These are phyloP conservation scores for Tetradesmus obliquus DNA, from an alignment of 139 green algal genomes.

Conservation along the genomic window DNA sequence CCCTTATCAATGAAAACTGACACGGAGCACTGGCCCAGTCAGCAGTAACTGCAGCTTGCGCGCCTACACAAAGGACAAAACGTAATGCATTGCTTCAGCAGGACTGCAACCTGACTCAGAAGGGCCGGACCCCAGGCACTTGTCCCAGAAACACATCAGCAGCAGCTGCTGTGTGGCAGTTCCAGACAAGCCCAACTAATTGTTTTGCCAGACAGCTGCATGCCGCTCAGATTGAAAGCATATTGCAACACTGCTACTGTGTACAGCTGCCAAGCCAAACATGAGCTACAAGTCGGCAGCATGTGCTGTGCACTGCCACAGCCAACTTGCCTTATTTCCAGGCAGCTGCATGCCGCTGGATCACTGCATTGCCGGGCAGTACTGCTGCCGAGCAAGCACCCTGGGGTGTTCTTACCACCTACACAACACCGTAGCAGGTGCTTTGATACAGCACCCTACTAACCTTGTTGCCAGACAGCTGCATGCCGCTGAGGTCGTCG, in stretches of 20 bases:
- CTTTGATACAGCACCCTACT: background rate
- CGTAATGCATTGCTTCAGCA: no score
- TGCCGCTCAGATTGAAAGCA: conserved; percentile 80
- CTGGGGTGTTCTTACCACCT: no score
- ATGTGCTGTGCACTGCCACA: background rate
- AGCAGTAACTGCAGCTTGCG: conserved; percentile 98
- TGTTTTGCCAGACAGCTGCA: conserved; percentile 94
- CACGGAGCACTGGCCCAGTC: conserved; percentile 56
- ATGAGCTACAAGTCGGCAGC: no score
- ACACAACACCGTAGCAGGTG: background rate
- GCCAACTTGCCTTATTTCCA: conserved; percentile 23
- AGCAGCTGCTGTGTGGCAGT: no score
- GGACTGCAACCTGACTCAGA: no score
- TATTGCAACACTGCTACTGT: no score
- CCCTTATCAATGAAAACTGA: no score
- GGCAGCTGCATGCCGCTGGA: background rate
- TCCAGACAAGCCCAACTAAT: conserved; percentile 32
- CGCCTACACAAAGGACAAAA: conserved; percentile 68
- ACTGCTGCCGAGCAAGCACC: no score
- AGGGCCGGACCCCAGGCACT: no score
- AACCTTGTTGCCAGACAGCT: conserved; percentile 94
- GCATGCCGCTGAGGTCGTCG: conserved; percentile 93
- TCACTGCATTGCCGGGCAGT: no score
- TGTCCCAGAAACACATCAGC: no score
- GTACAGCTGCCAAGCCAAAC: no score